Conservation (phyloP, 495 filamentous ascomycete genomes). For the Cryomyces minteri region DNA sequence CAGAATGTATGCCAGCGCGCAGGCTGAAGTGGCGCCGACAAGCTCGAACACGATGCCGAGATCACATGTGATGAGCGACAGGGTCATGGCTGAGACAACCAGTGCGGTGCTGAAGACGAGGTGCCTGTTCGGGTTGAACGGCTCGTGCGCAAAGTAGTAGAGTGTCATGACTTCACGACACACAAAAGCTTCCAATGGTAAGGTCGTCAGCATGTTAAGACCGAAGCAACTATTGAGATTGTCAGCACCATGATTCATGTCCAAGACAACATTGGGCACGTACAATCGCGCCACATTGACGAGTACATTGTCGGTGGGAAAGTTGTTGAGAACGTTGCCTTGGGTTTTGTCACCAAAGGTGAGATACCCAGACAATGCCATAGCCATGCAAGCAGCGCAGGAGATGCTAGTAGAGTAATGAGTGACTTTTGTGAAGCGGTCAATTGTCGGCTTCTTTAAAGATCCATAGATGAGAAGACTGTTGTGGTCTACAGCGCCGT, state of each 20-base stretch:
- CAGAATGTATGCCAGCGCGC: slow-evolving; percentile 85
- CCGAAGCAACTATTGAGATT: slow-evolving; percentile 50
- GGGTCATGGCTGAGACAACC: slow-evolving; percentile 57
- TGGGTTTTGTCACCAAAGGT: slow-evolving; percentile 81
- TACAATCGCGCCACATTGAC: slow-evolving; percentile 84
- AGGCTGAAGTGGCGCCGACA: slow-evolving; percentile 85
- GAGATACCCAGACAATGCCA: slow-evolving; percentile 64
- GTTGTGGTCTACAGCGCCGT: slow-evolving; percentile 54
- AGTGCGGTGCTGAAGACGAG: slow-evolving; percentile 65
- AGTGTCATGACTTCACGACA: slow-evolving; percentile 92
- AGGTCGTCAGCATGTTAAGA: slow-evolving; percentile 93
- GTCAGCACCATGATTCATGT: neutral
- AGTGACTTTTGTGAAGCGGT: slow-evolving; percentile 81
- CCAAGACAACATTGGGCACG: slow-evolving; percentile 5
- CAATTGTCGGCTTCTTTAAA: slow-evolving; percentile 78
- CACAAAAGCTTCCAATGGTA: slow-evolving; percentile 92
- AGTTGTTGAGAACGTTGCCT: slow-evolving; percentile 96
- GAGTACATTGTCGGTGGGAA: slow-evolving; percentile 72
- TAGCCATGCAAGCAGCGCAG: slow-evolving; percentile 69
- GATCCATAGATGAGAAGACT: slow-evolving; percentile 95
- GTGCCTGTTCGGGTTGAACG: slow-evolving; percentile 68
- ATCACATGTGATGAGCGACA: slow-evolving; percentile 76
- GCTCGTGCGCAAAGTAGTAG: slow-evolving; percentile 72
- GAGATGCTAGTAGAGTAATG: slow-evolving; percentile 83
- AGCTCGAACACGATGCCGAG: slow-evolving; percentile 88